These are phyloP conservation scores for Scutellaria minor DNA, from an alignment of 257 asterid genomes.

Conservation along the genomic window DNA sequence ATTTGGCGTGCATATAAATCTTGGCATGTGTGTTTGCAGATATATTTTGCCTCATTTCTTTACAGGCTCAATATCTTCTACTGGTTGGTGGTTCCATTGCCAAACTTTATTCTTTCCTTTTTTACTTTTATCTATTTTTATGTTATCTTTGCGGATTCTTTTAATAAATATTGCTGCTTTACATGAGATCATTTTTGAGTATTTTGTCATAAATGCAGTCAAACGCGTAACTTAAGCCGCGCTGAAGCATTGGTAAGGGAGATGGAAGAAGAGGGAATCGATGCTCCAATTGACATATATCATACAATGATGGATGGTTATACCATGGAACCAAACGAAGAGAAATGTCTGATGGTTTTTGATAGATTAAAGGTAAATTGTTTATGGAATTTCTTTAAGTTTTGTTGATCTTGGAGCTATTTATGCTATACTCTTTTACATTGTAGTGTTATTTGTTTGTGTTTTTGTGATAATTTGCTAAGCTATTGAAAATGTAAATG, in stretches of 20 bases:
- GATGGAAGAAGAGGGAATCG: slow-evolving; percentile 97
- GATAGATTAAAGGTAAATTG: slow-evolving; percentile 77
- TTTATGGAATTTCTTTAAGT: slow-evolving; percentile 17
- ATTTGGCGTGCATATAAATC: neutral
- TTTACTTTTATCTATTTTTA: neutral
- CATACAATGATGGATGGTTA: slow-evolving; percentile 99
- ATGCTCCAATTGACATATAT: slow-evolving; percentile 88
- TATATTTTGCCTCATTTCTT: neutral
- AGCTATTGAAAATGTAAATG: neutral
- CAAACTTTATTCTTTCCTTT: slow-evolving; percentile 1
- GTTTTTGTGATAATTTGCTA: neutral
- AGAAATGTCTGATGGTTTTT: slow-evolving; percentile 81
- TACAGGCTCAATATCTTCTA: neutral
- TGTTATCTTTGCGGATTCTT: slow-evolving; percentile 22
- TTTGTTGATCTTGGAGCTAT: slow-evolving; percentile 13
- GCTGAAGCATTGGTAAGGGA: slow-evolving; percentile 95
- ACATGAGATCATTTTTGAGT: slow-evolving; percentile 31
- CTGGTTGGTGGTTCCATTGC: neutral
- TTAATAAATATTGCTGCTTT: neutral
- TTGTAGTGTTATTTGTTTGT: slow-evolving; percentile 7
- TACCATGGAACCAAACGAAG: slow-evolving; percentile 72
- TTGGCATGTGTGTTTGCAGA: neutral
- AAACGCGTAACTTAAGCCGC: slow-evolving; percentile 64
- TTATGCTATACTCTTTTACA: neutral
- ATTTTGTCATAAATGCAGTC: slow-evolving; percentile 57